Conservation (phyloP, 768 basidiomycete genomes). For the Mycena leptocephala region DNA sequence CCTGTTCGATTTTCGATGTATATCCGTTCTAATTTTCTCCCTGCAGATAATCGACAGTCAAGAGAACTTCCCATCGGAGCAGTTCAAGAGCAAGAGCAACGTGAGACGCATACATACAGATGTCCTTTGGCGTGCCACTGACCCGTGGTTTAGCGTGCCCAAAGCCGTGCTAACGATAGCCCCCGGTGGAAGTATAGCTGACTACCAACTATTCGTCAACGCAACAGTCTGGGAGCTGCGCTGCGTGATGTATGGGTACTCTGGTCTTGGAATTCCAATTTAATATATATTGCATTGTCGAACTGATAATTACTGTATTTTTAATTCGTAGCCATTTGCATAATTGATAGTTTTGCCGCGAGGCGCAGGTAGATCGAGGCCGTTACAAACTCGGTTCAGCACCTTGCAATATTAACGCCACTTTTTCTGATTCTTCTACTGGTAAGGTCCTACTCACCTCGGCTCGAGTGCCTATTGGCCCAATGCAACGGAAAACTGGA, state of each 20-base stretch:
- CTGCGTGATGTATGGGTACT: neutral
- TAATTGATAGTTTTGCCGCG: neutral
- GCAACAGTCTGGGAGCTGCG: neutral
- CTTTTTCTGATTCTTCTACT: too few relatives aligned
- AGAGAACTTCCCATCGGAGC: neutral
- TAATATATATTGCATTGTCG: neutral
- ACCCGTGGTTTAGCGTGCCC: neutral
- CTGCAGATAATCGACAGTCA: neutral
- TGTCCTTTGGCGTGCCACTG: neutral
- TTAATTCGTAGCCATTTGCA: neutral
- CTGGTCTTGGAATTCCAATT: neutral
- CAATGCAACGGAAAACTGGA: too few relatives aligned
- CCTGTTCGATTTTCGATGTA: neutral
- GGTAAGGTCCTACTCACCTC: too few relatives aligned
- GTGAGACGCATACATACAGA: neutral
- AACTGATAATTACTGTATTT: neutral
- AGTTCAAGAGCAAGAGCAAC: neutral
- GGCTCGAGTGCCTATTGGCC: too few relatives aligned
- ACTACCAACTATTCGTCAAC: neutral
- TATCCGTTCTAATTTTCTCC: neutral
- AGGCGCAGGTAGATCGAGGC: neutral
- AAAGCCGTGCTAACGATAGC: neutral
- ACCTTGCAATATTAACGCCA: too few relatives aligned
- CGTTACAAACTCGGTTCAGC: too few relatives aligned
- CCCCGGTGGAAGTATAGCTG: neutral